Evolutionary conservation across 2,329 filamentous ascomycete species (phyloP), one percentile per base, ranked within the genome.

Genomic region (Talaromyces sp.): DNA sequence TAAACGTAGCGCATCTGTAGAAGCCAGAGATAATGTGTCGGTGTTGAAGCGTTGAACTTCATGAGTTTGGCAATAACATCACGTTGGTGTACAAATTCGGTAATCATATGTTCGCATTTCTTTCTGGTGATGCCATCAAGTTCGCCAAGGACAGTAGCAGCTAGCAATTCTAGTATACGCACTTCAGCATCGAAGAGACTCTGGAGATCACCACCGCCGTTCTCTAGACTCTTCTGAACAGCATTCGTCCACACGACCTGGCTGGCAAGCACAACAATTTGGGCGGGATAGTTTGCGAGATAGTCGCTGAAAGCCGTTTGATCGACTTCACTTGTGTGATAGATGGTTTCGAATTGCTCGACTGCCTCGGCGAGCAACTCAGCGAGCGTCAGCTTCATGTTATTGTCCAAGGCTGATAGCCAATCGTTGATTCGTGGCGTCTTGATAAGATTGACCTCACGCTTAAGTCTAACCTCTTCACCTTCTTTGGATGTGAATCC

Each of bases 401-500:
- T 96, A 65, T 82, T 88, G 77, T 99, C 95, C 37, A 99, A 82
- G 4, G 96, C 88, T 35, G 91, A 90, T n/a, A 99, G 85, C 95
- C 95, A 99, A 77, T 99, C 95, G 73, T 99, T 99, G 82, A 99
- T 97, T 72, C 92, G 91, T 0, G 96, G 96, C 1, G 92, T 96
- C 78, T 97, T 97, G 71, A 92, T 86, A 58, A 99, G 84, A 16
- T 92, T 97, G 67, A 99, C 94, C 62, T 95, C 91, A 72, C 91
- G 94, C 80, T 93, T 96, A 66, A 99, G 82, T 67, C 85, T 85
- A 59, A 99, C 92, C 67, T 89, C 85, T 78, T 99, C 95, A 61
- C 90, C 93, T 78, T 99, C 96, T 75, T 97, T 97, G 0, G 95
- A 99, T 2, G 90, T 95, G 72, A 98, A 94, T 7, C 93, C 94